phyloP scores from a whole-genome alignment of 345 rosid species.

The Salix arbutifolia region DNA sequence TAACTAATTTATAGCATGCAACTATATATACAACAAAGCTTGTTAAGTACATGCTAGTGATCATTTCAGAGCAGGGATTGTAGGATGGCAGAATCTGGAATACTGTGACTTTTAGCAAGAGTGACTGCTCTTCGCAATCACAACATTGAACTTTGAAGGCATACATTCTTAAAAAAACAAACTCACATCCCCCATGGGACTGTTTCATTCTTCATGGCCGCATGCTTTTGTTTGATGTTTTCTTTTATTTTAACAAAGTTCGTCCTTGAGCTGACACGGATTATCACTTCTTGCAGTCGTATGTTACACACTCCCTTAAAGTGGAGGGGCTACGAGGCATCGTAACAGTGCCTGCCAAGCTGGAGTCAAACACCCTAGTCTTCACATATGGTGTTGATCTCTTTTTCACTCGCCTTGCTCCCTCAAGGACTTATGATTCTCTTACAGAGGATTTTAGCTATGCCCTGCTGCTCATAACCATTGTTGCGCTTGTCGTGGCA shows the following conservation, averaged over 20 bases:
- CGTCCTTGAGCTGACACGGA: not conserved
- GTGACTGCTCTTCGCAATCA: not conserved
- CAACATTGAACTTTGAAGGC: not conserved
- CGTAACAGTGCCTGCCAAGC: conserved; percentile 81
- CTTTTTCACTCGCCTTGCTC: conserved; percentile 85
- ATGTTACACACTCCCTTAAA: conserved; percentile 67
- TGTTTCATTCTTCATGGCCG: not conserved
- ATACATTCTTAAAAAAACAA: not conserved
- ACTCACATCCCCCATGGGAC: not conserved
- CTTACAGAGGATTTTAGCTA: conserved; percentile 94
- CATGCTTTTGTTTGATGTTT: not conserved
- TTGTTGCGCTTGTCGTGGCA: conserved; percentile 75
- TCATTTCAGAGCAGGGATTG: no score
- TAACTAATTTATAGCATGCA: not conserved
- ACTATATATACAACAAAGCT: not conserved
- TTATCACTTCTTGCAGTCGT: conserved; percentile 50
- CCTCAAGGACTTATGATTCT: conserved; percentile 93
- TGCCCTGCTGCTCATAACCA: conserved; percentile 82
- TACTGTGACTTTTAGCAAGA: not conserved
- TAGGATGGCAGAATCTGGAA: not conserved
- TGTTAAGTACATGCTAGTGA: not conserved
- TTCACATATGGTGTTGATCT: conserved; percentile 90
- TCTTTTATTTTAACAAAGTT: not conserved
- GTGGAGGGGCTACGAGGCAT: conserved; percentile 89
- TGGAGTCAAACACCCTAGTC: conserved; percentile 88